Base-by-base conservation (phyloP, 495 filamentous ascomycete species). In the Hypoxylon subgilvum region DNA sequence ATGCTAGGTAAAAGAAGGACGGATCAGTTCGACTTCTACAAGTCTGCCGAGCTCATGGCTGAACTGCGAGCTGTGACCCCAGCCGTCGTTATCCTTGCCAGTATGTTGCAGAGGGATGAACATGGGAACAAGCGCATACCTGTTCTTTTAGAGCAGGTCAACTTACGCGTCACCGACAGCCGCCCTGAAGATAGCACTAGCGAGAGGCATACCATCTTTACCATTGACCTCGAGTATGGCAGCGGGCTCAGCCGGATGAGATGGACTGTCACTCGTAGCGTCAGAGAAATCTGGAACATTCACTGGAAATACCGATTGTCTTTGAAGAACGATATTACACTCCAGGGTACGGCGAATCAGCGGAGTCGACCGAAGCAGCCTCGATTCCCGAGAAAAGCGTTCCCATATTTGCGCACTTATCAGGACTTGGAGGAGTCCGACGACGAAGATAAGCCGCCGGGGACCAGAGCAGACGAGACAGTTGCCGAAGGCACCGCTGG, bases 101-200 rank as follows among this genome's bases (percentile, higher is more conserved):
- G 91, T 63, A 96, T 96, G 87, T 93, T 96, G 65, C 94, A 99
- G 72, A 81, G 94, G 30, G 94, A 99, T 59, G 94, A 99, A 71
- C 89, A 96, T 58, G 91, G 92, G 32, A 94, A 96, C 74, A 94
- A 88, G 68, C 84, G 92, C 25, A 96, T 97, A 38, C 94, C 94
- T 1, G 89, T 99, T 42, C 80, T 99, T 4, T 80, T 99, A 2
- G 94, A 99, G 69, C 94, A 99, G 74, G 79, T 99, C 42, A 96
- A 96, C 67, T 81, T 99, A 42, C 83, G 84, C 12, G 87, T 99
- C 32, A 86, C 82, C 9, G 90, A 96, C 63, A 95, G 89, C 64
- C 66, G 71, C 4, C 83, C 83, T n/a, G 79, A 83, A 31, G 77
- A 74, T 52, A 78, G 75, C 44, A 74, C 84, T 14, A 87, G 85